phyloP scores from a whole-genome alignment of 192 early-diverging fungal genomes.

The Polychytrium aggregatum region DNA sequence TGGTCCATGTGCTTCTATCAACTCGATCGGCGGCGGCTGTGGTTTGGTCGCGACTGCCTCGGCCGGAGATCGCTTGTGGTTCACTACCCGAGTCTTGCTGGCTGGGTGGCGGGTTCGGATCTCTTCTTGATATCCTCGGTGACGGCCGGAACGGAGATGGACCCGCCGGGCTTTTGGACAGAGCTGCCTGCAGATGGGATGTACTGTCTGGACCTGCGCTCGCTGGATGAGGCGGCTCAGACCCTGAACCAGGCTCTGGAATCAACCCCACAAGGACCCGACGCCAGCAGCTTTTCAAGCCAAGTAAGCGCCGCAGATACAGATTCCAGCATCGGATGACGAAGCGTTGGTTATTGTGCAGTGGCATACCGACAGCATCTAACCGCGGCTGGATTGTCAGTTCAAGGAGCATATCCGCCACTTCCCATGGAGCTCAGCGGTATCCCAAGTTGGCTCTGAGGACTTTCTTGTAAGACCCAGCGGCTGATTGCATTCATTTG shows the following conservation, averaged over 20 bases:
- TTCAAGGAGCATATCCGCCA: too few relatives aligned
- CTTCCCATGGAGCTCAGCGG: too few relatives aligned
- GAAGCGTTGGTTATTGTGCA: background rate
- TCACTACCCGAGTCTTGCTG: conserved; percentile 23
- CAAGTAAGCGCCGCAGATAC: background rate
- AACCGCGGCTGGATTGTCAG: background rate
- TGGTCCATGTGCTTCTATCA: conserved; percentile 67
- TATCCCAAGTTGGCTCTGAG: too few relatives aligned
- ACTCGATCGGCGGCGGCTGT: conserved; percentile 29
- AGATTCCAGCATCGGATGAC: conserved; percentile 2
- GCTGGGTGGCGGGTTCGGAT: too few relatives aligned
- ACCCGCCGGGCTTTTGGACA: conserved; percentile 36
- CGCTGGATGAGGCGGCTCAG: conserved; percentile 3
- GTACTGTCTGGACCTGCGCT: conserved; percentile 51
- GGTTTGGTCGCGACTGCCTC: conserved; percentile 77
- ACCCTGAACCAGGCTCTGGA: background rate
- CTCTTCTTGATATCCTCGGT: conserved; percentile 19
- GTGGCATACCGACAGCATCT: background rate
- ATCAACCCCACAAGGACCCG: background rate
- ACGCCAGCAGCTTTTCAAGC: background rate
- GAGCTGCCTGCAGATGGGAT: conserved; percentile 73
- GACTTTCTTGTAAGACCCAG: too few relatives aligned
- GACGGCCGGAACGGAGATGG: conserved; percentile 12
- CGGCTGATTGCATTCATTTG: too few relatives aligned
- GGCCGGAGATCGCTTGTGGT: conserved; percentile 73